Evolutionary conservation across 2,329 filamentous ascomycete species (phyloP), one percentile per base, ranked within the genome.

Genomic region (Arthrobotrys sphaeroides): DNA sequence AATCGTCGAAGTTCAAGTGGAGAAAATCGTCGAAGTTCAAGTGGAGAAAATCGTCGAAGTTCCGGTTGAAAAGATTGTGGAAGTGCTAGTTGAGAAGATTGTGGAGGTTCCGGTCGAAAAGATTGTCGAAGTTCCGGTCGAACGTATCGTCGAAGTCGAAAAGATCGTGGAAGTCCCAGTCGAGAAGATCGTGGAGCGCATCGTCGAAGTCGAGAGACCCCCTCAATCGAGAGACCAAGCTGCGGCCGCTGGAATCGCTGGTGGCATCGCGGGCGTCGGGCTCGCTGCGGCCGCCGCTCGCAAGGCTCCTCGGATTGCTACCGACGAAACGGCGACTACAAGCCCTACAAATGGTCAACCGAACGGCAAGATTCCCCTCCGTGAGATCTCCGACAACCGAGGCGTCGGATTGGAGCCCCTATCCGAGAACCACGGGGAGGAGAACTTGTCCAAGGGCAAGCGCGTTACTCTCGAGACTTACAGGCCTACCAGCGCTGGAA

Each of bases 351-450:
- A 28, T 20, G 51, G 45, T 13, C 70, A 74, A 26, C 24, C 51
- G 5, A 74, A 74, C 47, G 70, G 70, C 53, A 74, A 74, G 33
- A 51, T 60, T 18, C 70, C 70, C 10, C 70, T 74, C 12, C 62
- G 70, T 24, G 70, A 74, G 57, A 74, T 74, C 12, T 74, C 70
- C 13, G 57, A 60, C 62, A 74, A 96, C 79, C 90, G 91, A 78
- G 88, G 90, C 62, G 90, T 91, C 12, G 94, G 97, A 83, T 97
- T 94, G 22, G 86, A 90, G 40, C 85, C 97, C 28, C 96, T 93
- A n/a, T 88, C 91, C 0, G 88, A 91, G 57, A 89, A 91, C 67
- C 92, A 97, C 77, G 93, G 97, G 78, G 87, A 88, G 66, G 86
- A 81, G 57, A 80, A 79, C 45, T 24, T 62, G 45, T 65, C 69